Percentiles rank a stretch among this genome's conserved stretches.
Evolutionary conservation across 108 stramenopile species (phyloP).

Genomic region (Cyclotella baltica): DNA sequence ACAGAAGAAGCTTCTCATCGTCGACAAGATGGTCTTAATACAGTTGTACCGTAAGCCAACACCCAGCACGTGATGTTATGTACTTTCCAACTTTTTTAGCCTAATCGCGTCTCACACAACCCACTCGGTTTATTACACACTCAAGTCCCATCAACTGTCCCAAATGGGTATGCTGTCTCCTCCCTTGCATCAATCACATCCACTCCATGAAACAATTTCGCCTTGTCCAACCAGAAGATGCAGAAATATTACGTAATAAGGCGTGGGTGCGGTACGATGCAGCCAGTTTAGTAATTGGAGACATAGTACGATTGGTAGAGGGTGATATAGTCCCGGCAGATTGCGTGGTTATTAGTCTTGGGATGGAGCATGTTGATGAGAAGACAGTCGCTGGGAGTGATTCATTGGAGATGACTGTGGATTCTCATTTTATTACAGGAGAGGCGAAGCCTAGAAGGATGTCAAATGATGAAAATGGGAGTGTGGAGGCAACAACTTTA

Average conservation of each 20-base stretch:
- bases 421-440: constrained; percentile 72
- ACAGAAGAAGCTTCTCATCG: constrained; percentile 4
- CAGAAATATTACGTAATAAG: constrained; percentile 77
- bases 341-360: constrained; percentile 64
- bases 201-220: constrained; percentile 83
- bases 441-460: constrained; percentile 63
- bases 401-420: constrained; percentile 62
- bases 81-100: background rate
- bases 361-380: constrained; percentile 45
- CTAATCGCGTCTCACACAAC: background rate
- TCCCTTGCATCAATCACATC: constrained; percentile 86
- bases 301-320: constrained; percentile 82
- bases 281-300: constrained; percentile 72
- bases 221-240: constrained; percentile 80
- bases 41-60: constrained; percentile 8
- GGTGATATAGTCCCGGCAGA: constrained; percentile 89
- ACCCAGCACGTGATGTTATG: background rate
- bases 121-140: too few species aligned
- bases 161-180: constrained; percentile 78
- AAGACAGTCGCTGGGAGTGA: background rate
- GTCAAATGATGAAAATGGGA: constrained; percentile 27
- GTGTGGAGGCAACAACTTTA: constrained; percentile 38
- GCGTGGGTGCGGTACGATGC: constrained; percentile 89
- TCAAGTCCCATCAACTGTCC: constrained; percentile 76
- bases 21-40: constrained; percentile 9